Base-by-base conservation (phyloP, 2,329 filamentous ascomycete genomes). In the Ceratocystis variospora region DNA sequence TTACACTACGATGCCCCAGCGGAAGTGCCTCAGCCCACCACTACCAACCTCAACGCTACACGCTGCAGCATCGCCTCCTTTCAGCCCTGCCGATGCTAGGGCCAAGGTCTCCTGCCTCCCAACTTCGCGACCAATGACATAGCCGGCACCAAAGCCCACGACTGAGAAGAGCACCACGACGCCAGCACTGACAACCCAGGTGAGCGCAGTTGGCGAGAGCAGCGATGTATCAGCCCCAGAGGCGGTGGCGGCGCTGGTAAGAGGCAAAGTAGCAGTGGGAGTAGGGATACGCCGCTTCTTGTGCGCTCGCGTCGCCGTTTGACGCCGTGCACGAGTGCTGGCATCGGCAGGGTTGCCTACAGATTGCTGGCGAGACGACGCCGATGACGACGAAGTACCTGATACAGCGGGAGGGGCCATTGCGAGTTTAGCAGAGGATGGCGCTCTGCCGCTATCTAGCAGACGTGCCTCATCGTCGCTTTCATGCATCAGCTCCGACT, bases 111-210 rank as follows among this genome's bases (percentile, higher is more conserved):
- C 84, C 69, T 86, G 82, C 44, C 82, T 79, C 2, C 85, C 85
- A 28, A 86, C 84, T 70, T 88, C 85, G 31, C 84, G 78, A 4
- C 86, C 85, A 68, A 87, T 84, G 28, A 87, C 84, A 71, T 87
- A 87, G 10, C 86, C 85, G 7, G 85, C 85, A 2, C 85, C 84
- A 70, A 88, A 88, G 1, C 85, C 85, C 44, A 88, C 84, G 1
- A 87, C 85, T 6, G 83, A 85, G 2, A 88, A 82, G 10, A 88
- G 77, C 7, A 88, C 84, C 1, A 88, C 82, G 0, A 87, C 85
- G 19, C 86, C 85, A 6, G 85, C 85, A 66, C 82, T 84, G 65
- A 87, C 79, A 5, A 85, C 83, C 83, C 84, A 87, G 0, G 84
- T 84, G 62, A 87, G 73, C 6, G 86, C 74, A 0, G 84, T 86